Conservation (phyloP, 2,329 filamentous ascomycete species). For the Akanthomyces dipterigenus region DNA sequence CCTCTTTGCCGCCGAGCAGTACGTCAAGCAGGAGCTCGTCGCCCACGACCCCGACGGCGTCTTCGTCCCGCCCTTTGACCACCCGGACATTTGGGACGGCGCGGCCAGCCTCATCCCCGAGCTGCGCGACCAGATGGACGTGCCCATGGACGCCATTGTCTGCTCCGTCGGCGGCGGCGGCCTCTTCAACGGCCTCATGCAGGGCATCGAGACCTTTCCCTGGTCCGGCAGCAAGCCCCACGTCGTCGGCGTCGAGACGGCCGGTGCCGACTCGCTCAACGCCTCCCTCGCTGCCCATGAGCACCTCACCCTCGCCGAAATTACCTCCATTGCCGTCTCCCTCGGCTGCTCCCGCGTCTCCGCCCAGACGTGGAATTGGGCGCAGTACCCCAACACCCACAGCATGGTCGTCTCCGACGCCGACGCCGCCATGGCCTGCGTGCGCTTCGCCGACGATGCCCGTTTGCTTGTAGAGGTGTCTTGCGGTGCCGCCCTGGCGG, state of each 20-base stretch:
- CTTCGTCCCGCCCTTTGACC: conserved; percentile 65
- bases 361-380: conserved; percentile 59
- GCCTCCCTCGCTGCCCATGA: conserved; percentile 49
- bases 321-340: conserved; percentile 69
- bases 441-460: conserved; percentile 75
- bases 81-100: conserved; percentile 61
- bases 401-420: conserved; percentile 39
- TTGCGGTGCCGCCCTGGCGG: conserved; percentile 73
- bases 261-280: conserved; percentile 63
- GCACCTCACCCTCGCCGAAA: conserved; percentile 58
- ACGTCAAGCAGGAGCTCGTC: conserved; percentile 54
- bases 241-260: conserved; percentile 70
- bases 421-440: conserved; percentile 72
- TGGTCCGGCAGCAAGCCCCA: conserved; percentile 31
- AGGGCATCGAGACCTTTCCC: conserved; percentile 51
- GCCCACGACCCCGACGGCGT: conserved; percentile 45
- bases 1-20: conserved; percentile 63
- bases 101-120: conserved; percentile 52
- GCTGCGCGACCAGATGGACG: conserved; percentile 33
- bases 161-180: conserved; percentile 79
- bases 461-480: conserved; percentile 74
- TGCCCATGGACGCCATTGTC: conserved; percentile 60
- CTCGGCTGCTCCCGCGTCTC: conserved; percentile 70
- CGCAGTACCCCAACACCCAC: conserved; percentile 33
- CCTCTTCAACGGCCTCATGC: conserved; percentile 67